Conservation (phyloP, 768 basidiomycete species). For the Amanita thiersii region DNA sequence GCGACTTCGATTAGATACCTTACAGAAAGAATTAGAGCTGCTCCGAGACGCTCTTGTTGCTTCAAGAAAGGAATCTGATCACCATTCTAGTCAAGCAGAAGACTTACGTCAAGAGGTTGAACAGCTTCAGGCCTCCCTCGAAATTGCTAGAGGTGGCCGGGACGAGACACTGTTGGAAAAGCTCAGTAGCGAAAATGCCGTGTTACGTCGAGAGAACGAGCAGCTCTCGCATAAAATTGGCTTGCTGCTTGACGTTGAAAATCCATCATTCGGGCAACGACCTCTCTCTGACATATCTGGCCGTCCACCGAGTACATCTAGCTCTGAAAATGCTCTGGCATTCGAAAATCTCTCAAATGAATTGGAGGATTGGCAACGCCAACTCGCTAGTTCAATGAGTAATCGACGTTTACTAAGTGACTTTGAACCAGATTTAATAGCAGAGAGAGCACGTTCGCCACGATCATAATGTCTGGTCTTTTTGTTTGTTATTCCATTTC, state of each 20-base stretch:
- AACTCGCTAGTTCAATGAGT: slow-evolving; percentile 73
- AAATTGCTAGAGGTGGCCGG: slow-evolving; percentile 66
- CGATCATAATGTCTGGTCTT: slow-evolving; percentile 37
- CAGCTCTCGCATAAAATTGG: slow-evolving; percentile 89
- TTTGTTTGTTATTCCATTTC: slow-evolving; percentile 15
- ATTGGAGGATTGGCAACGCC: slow-evolving; percentile 81
- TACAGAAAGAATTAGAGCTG: slow-evolving; percentile 69
- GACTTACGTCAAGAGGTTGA: slow-evolving; percentile 79
- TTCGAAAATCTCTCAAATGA: slow-evolving; percentile 77
- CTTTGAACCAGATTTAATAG: slow-evolving; percentile 50
- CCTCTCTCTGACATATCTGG: slow-evolving; percentile 53
- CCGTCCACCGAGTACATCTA: slow-evolving; percentile 65
- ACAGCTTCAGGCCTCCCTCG: slow-evolving; percentile 62
- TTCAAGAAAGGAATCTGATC: slow-evolving; percentile 74
- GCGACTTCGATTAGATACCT: slow-evolving; percentile 57
- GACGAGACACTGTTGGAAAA: slow-evolving; percentile 76
- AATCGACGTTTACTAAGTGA: slow-evolving; percentile 65
- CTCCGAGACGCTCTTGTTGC: slow-evolving; percentile 62
- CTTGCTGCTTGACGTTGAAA: slow-evolving; percentile 80
- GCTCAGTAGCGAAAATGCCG: slow-evolving; percentile 74
- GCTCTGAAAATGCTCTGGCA: slow-evolving; percentile 71
- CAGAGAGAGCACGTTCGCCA: slow-evolving; percentile 56
- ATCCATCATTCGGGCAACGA: slow-evolving; percentile 57
- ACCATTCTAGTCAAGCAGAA: slow-evolving; percentile 66
- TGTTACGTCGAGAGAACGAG: slow-evolving; percentile 78